Conservation (phyloP, 345 rosid genomes). For the Citrus maxima region DNA sequence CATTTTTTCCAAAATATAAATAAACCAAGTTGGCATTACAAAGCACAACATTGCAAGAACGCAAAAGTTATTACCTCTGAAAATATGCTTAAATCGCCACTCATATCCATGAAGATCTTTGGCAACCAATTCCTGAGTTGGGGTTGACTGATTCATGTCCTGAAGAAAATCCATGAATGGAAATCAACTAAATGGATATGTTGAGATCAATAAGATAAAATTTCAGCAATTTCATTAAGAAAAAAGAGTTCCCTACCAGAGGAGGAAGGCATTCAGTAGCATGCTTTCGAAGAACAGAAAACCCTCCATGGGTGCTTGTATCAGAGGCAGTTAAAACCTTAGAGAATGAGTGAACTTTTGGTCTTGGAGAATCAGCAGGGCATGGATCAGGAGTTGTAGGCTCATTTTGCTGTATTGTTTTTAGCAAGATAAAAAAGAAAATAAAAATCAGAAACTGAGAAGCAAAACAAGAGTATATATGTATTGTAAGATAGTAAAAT, state of each 20-base stretch:
- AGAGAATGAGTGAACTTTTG: slow-evolving; percentile 65
- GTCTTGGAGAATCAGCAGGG: slow-evolving; percentile 41
- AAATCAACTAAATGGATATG: background rate
- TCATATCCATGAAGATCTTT: slow-evolving; percentile 87
- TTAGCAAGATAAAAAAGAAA: background rate
- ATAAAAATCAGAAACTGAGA: slow-evolving; percentile 3
- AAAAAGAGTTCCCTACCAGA: slow-evolving; percentile 43
- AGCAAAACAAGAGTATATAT: background rate
- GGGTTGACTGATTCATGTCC: slow-evolving; percentile 89
- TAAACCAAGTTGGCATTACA: background rate
- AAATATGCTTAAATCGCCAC: slow-evolving; percentile 95
- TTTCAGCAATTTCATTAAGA: background rate
- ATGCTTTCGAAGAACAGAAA: slow-evolving; percentile 86
- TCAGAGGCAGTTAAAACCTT: slow-evolving; percentile 95
- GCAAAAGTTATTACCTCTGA: slow-evolving; percentile 53
- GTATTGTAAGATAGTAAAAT: background rate
- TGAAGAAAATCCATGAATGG: slow-evolving; percentile 25
- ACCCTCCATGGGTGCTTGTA: slow-evolving; percentile 98
- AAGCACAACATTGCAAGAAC: background rate
- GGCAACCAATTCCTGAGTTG: slow-evolving; percentile 91
- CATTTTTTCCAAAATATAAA: background rate
- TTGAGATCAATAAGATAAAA: background rate
- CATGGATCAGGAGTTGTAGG: slow-evolving; percentile 51
- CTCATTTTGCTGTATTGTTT: slow-evolving; percentile 44
- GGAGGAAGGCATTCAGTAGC: slow-evolving; percentile 94